phyloP scores from a whole-genome alignment of 2,329 filamentous ascomycete genomes.

The Epichloe typhina region DNA sequence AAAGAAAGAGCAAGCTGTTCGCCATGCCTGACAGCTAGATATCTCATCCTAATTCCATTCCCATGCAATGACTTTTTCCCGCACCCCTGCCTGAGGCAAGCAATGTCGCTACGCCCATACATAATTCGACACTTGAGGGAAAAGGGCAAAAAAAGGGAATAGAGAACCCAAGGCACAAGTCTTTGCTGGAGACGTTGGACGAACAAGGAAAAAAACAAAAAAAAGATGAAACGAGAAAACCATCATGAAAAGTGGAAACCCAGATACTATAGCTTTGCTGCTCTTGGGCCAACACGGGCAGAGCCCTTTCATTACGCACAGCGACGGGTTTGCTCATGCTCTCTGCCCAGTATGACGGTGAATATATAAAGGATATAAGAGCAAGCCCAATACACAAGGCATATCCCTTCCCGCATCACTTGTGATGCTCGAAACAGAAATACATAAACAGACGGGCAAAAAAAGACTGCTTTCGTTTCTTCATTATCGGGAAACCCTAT shows the following conservation, averaged over 20 bases:
- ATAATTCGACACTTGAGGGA: no score
- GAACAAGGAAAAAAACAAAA: neutral
- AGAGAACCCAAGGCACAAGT: no score
- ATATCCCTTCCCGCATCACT: neutral
- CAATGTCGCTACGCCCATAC: neutral
- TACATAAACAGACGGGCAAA: neutral
- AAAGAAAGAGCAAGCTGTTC: no score
- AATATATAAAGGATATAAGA: neutral
- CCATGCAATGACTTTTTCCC: no score
- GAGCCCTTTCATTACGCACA: neutral
- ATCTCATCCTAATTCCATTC: neutral
- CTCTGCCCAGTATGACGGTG: neutral
- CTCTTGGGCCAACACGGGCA: neutral
- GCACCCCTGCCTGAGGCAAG: no score
- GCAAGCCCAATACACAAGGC: neutral
- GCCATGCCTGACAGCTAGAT: no score
- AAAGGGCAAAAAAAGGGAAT: no score
- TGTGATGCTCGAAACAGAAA: neutral
- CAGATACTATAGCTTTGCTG: neutral
- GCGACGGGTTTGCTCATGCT: neutral
- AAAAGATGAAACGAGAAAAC: neutral
- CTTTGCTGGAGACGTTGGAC: neutral
- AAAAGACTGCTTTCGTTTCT: neutral
- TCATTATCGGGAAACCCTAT: neutral
- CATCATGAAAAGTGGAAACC: neutral